phyloP scores from a whole-genome alignment of 108 stramenopile genomes.

The Cafeteria roenbergensis region DNA sequence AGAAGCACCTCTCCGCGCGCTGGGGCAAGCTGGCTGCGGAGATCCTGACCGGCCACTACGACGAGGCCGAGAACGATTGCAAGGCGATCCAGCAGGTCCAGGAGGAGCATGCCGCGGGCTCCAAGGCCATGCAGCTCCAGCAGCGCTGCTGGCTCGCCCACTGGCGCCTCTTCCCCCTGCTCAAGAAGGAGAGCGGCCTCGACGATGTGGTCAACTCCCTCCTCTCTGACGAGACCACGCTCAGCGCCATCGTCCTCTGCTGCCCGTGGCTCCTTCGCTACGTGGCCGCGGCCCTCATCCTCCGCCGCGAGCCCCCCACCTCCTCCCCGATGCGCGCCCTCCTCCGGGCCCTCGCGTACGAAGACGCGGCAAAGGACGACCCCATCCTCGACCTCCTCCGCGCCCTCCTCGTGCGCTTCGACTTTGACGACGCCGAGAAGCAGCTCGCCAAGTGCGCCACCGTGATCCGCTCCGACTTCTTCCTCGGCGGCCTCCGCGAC shows the following conservation, averaged over 20 bases:
- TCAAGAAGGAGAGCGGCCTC: slow-evolving; percentile 77
- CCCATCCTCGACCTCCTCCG: slow-evolving; percentile 94
- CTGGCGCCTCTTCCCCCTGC: slow-evolving; percentile 94
- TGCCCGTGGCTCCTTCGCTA: slow-evolving; percentile 93
- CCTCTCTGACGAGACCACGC: slow-evolving; percentile 59
- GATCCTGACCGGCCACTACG: slow-evolving; percentile 76
- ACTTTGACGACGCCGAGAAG: slow-evolving; percentile 87
- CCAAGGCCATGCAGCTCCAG: slow-evolving; percentile 72
- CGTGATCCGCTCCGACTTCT: slow-evolving; percentile 81
- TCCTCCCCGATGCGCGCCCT: slow-evolving; percentile 76
- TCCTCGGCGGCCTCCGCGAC: slow-evolving; percentile 67
- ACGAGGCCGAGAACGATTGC: slow-evolving; percentile 57
- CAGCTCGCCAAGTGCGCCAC: slow-evolving; percentile 65
- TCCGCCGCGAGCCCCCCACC: too few relatives aligned
- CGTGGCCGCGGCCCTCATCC: slow-evolving; percentile 80
- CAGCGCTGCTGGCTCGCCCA: slow-evolving; percentile 94
- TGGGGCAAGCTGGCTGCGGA: slow-evolving; percentile 81
- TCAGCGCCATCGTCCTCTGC: slow-evolving; percentile 92
- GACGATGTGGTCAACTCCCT: slow-evolving; percentile 72
- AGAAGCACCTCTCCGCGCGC: slow-evolving; percentile 54
- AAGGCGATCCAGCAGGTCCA: slow-evolving; percentile 11
- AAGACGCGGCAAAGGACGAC: slow-evolving; percentile 71
- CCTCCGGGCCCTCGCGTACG: slow-evolving; percentile 70
- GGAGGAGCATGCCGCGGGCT: too few relatives aligned
- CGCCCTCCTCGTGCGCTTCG: slow-evolving; percentile 82